Conservation (phyloP, 495 filamentous ascomycete genomes). For the Lophiostoma macrostomum region DNA sequence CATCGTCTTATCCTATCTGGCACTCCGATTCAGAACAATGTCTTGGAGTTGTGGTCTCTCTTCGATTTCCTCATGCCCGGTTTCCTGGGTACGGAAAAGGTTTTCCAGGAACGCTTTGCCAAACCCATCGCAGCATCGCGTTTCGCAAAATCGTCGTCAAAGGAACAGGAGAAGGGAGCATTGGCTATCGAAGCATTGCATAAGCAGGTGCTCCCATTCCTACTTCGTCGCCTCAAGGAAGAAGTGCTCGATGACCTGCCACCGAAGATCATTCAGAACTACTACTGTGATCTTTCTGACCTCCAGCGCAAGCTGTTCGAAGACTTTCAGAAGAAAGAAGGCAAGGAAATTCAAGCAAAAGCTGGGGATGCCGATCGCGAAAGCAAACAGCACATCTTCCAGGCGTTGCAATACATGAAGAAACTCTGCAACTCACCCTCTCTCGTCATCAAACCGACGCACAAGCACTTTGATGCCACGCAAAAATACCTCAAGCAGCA, state of each 20-base stretch:
- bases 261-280: conserved; percentile 98
- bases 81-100: conserved; percentile 96
- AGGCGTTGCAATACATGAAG: conserved; percentile 98
- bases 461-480: conserved; percentile 85
- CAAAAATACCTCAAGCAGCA: conserved; percentile 68
- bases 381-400: conserved; percentile 97
- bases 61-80: conserved; percentile 99
- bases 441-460: conserved; percentile 87
- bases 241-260: conserved; percentile 95
- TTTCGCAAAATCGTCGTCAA: conserved; percentile 93
- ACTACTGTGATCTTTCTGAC: conserved; percentile 98
- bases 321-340: conserved; percentile 90
- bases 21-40: conserved; percentile 97
- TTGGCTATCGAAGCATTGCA: conserved; percentile 94
- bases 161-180: conserved; percentile 96
- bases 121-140: conserved; percentile 95
- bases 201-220: conserved; percentile 95
- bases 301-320: conserved; percentile 93
- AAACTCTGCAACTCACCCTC: conserved; percentile 97
- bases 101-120: conserved; percentile 94
- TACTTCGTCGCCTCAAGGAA: conserved; percentile 94
- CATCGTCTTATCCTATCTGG: conserved; percentile 95
- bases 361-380: conserved; percentile 77
- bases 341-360: conserved; percentile 74
- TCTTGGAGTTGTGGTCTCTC: conserved; percentile 96